phyloP scores from a whole-genome alignment of 768 basidiomycete genomes.

The Boletus pseudopeckii region DNA sequence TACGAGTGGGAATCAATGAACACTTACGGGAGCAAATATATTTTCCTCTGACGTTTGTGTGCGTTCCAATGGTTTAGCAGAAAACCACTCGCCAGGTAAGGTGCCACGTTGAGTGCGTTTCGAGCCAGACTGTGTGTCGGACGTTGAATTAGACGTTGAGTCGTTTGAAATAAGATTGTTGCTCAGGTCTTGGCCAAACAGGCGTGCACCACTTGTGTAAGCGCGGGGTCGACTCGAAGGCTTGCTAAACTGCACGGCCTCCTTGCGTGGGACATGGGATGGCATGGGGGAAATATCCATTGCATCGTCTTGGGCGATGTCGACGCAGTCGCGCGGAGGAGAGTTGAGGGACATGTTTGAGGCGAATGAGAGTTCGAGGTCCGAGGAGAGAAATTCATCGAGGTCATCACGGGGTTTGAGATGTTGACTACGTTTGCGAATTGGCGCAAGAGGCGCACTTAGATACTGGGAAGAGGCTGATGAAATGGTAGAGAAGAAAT shows the following conservation, averaged over 20 bases:
- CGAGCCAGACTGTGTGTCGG: slow-evolving; percentile 36
- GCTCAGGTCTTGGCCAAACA: slow-evolving; percentile 74
- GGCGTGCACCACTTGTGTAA: slow-evolving; percentile 59
- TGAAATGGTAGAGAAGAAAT: slow-evolving; percentile 45
- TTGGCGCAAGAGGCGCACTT: slow-evolving; percentile 36
- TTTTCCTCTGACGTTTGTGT: slow-evolving; percentile 25
- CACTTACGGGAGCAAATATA: slow-evolving; percentile 29
- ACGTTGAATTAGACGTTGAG: slow-evolving; percentile 25
- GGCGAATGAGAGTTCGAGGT: slow-evolving; percentile 79
- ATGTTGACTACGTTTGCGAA: slow-evolving; percentile 48
- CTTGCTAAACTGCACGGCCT: slow-evolving; percentile 29
- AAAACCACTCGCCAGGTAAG: slow-evolving; percentile 61
- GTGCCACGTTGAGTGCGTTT: slow-evolving; percentile 63
- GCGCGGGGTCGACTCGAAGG: slow-evolving; percentile 54
- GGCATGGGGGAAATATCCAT: slow-evolving; percentile 84
- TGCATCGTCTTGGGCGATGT: slow-evolving; percentile 51
- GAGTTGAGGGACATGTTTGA: slow-evolving; percentile 80
- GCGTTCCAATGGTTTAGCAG: slow-evolving; percentile 20
- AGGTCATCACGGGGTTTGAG: slow-evolving; percentile 47
- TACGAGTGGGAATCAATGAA: slow-evolving; percentile 3
- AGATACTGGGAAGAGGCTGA: slow-evolving; percentile 44
- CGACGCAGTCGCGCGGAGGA: slow-evolving; percentile 49
- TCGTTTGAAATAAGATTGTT: slow-evolving; percentile 43
- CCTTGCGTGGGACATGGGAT: slow-evolving; percentile 26
- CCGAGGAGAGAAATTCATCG: slow-evolving; percentile 69